Conservation (phyloP, 495 filamentous ascomycete genomes). For the Xylaria cubensis region DNA sequence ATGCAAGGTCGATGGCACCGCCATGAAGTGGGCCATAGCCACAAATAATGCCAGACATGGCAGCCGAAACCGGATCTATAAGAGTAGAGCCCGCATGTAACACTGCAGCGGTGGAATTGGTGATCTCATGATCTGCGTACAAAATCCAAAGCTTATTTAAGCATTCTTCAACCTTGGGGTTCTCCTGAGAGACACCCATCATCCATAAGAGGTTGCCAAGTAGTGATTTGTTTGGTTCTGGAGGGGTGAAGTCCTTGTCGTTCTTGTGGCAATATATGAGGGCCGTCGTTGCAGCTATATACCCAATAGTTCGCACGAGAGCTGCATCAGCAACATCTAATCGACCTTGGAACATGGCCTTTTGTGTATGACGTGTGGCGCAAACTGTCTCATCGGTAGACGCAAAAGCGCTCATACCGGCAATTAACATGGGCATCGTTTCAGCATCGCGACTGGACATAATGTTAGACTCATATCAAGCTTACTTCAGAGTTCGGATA, state of each 20-base stretch:
- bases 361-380: conserved; percentile 17
- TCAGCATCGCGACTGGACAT: conserved; percentile 12
- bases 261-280: conserved; percentile 49
- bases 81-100: conserved; percentile 54
- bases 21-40: conserved; percentile 65
- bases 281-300: conserved; percentile 46
- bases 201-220: conserved; percentile 38
- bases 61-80: conserved; percentile 44
- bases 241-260: conserved; percentile 49
- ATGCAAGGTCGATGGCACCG: conserved; percentile 63
- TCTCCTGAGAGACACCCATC: conserved; percentile 38
- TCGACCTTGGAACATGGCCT: conserved; percentile 38
- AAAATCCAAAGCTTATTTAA: conserved; percentile 54
- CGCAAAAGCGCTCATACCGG: conserved; percentile 40
- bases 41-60: conserved; percentile 53
- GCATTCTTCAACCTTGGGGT: conserved; percentile 26
- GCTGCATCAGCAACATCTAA: conserved; percentile 45
- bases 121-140: conserved; percentile 61
- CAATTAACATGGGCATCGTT: conserved; percentile 16
- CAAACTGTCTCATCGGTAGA: conserved; percentile 30
- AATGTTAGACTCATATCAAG: background rate
- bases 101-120: conserved; percentile 58
- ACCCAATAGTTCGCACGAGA: conserved; percentile 50
- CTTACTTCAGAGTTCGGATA: background rate
- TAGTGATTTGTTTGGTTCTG: conserved; percentile 36